Evolutionary conservation across 108 stramenopile genomes (phyloP), one percentile per base, ranked within the genome.

Genomic region (Asterionellopsis glacialis): DNA sequence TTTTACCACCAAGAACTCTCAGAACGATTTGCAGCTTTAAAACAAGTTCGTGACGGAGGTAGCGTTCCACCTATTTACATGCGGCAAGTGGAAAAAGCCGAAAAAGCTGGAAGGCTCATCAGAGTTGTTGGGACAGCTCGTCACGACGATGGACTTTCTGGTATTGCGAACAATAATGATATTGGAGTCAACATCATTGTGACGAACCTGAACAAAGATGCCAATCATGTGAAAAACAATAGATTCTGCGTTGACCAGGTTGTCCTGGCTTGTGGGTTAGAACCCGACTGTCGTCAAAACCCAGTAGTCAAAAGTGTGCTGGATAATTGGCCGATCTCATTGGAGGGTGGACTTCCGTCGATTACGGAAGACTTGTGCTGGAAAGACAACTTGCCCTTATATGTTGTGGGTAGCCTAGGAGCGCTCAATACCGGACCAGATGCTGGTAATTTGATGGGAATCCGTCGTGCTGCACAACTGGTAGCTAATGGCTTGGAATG

Each of bases 371-470:
- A 85, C 53, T 52, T 89, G 56, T 53, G 66, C 42, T 82, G 82
- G 82, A 67, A 45, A 13, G 59, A 57, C 15, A 27, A 58, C 15
- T 11, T 73, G 42, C 43, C 67, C 41, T 21, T 83, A 22, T 83
- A 72, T 61, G 82, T 85, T 0, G 77, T 81, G 11, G 83, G 87
- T 23, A 64, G 68, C 0, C 49, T 89, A 50, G 76, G 74, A 39
- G 44, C 45, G 18, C 69, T 89, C 18, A 77, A 83, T 54, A 61
- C 73, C 11, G 87, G 87, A 1, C 87, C 87, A 0, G 87, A 84
- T 66, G 79, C 74, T 13, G 82, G 58, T 14, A 89, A 89, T 72
- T 51, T 85, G 7, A 84, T 82, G 83, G 87, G 87, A 22, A 80
- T 80, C 41, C 60, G 79, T 22, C 67, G 87, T 24, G 82, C 74